Base-by-base conservation (phyloP, 805 yeast genomes). In the Saccharomycopsis sp. region DNA sequence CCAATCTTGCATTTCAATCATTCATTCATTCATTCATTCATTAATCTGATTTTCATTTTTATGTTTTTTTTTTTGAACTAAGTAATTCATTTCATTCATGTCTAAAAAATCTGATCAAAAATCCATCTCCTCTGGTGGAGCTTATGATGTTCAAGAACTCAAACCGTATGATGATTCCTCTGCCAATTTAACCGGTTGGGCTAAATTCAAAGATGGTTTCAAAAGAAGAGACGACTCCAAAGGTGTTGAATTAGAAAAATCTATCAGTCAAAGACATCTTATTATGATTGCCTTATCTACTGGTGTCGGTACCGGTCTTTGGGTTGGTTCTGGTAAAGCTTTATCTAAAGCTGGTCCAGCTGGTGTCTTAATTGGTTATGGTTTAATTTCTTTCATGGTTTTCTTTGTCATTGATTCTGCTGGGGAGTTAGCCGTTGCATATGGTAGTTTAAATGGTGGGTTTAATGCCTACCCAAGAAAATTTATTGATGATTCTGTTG, bases 241-340 rank as follows among this genome's bases (percentile, higher is more conserved):
- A n/a, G 40, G 40, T 20, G 22, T 32, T 24, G 41, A 60, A 40
- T 50, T 64, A 46, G 60, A 62, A 38, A 64, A 65, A 46, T 57
- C 63, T 41, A 38, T 57, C 53, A 56, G 58, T 33, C 56, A 63
- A 22, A 59, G 74, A 38, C 88, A 81, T 53, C 74, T 81, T 50
- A 72, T 77, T 49, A 76, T 84, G 77, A 81, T 85, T 56, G 87
- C 94, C 32, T 69, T 86, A 44, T 93, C 93, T 47, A 88, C 93
- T 44, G 81, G 90, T 41, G 81, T 85, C 48, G 96, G 95, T 57
- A 81, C 93, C 4, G 86, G 85, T 55, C 64, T 79, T 41, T 63
- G 73, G 51, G 77, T 77, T 41, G 82, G 81, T 54, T 65, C 72
- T 40, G 83, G 79, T 52, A 60, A 68, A 51, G 68, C 74, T 3